These are phyloP conservation scores for Neofusicoccum parvum DNA, from an alignment of 2,329 filamentous ascomycete genomes.

Conservation along the genomic window DNA sequence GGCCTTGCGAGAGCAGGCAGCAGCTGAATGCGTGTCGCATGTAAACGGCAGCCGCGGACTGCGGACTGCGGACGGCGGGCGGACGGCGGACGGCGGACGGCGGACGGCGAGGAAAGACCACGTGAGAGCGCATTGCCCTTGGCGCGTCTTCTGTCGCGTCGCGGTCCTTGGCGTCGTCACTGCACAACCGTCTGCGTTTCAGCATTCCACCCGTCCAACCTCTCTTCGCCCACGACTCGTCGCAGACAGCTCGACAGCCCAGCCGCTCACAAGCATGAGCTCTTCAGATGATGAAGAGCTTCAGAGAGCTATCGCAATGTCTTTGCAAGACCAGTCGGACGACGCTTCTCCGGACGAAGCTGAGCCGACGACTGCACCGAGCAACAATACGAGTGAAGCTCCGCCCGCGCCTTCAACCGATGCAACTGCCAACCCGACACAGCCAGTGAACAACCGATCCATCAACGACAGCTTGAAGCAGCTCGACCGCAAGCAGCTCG, in stretches of 20 bases:
- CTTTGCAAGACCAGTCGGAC: constrained; percentile 24
- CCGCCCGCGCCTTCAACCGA: neutral
- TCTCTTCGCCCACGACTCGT: neutral
- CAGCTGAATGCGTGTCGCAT: neutral
- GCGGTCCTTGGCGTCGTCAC: neutral
- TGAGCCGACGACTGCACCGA: neutral
- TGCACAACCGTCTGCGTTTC: neutral
- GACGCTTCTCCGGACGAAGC: neutral
- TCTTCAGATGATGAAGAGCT: constrained; percentile 33
- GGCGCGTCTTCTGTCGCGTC: neutral
- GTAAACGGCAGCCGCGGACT: neutral
- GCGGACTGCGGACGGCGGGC: neutral
- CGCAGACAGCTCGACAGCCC: constrained; percentile 20
- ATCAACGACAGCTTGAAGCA: constrained; percentile 32
- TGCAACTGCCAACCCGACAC: constrained; percentile 2
- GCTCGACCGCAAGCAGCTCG: constrained; percentile 80
- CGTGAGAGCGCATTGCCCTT: neutral
- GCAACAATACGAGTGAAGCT: constrained; percentile 10
- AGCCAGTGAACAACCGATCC: neutral
- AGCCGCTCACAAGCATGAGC: constrained; percentile 21
- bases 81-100: neutral
- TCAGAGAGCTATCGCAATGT: constrained; percentile 32
- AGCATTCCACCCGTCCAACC: neutral
- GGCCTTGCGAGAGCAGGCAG: neutral
- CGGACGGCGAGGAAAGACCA: neutral